phyloP scores from a whole-genome alignment of 225 moss, liverwort and hornwort genomes.

The Anthoceros angustus region DNA sequence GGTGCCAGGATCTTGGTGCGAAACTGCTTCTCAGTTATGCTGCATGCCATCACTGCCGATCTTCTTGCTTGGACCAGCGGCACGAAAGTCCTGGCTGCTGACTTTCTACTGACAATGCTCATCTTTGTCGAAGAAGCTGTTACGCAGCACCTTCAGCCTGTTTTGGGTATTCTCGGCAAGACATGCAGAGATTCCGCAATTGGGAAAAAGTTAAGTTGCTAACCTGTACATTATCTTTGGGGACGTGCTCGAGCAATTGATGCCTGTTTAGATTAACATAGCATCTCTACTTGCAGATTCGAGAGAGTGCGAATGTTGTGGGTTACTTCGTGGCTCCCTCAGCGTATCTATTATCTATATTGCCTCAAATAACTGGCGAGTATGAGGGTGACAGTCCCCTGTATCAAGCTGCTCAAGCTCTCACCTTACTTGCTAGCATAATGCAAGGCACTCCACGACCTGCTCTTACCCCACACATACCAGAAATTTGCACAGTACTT shows the following conservation, averaged over 20 bases:
- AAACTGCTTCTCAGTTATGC: constrained; percentile 44
- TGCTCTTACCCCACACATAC: constrained; percentile 40
- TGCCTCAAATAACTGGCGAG: constrained; percentile 62
- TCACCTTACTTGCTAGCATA: constrained; percentile 52
- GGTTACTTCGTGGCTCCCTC: constrained; percentile 63
- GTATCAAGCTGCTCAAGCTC: constrained; percentile 48
- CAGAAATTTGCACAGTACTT: constrained; percentile 73
- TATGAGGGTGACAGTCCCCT: constrained; percentile 49
- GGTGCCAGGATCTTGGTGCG: constrained; percentile 86
- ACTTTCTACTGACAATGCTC: constrained; percentile 57
- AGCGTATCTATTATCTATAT: constrained; percentile 53
- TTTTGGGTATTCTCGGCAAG: constrained; percentile 29
- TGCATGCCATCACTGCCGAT: constrained; percentile 67
- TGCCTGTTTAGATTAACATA: neutral
- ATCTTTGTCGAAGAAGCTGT: constrained; percentile 71
- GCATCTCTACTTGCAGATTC: constrained; percentile 26
- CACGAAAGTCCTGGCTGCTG: constrained; percentile 60
- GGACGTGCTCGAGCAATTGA: neutral
- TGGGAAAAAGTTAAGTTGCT: constrained; percentile 24
- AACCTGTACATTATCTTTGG: neutral
- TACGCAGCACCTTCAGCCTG: constrained; percentile 76
- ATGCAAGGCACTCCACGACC: constrained; percentile 47
- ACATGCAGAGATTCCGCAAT: constrained; percentile 19
- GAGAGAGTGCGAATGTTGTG: constrained; percentile 56
- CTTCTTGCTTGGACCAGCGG: constrained; percentile 75